Percentiles rank a stretch among this genome's conserved stretches.
Evolutionary conservation across 176 grass and related monocot species (phyloP).

Genomic region (Aegilops longissima): DNA sequence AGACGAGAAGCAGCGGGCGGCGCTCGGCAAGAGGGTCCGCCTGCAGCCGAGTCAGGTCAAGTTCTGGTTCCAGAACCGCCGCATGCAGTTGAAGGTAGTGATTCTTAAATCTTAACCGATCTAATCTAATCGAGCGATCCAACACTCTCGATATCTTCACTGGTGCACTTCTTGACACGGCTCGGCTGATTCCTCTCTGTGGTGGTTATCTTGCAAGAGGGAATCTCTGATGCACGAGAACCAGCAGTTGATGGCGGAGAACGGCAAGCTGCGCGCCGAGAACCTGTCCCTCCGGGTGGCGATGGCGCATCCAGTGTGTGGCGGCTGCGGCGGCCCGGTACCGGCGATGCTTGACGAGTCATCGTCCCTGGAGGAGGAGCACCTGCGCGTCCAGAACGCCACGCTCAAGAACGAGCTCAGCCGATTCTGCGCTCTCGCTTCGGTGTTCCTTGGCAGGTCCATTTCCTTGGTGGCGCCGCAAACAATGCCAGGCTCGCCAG

Average conservation of each 20-base stretch:
- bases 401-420: slow-evolving; percentile 73
- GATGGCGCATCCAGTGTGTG: slow-evolving; percentile 49
- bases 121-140: not conserved
- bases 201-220: slow-evolving; percentile 37
- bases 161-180: not conserved
- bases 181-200: not conserved
- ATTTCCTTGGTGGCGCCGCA: slow-evolving; percentile 17
- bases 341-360: slow-evolving; percentile 41
- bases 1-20: slow-evolving; percentile 60
- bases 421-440: slow-evolving; percentile 59
- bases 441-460: slow-evolving; percentile 67
- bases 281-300: slow-evolving; percentile 65
- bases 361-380: slow-evolving; percentile 59
- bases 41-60: slow-evolving; percentile 79
- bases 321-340: slow-evolving; percentile 47
- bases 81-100: slow-evolving; percentile 79
- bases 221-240: slow-evolving; percentile 72
- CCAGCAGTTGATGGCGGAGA: slow-evolving; percentile 64
- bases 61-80: slow-evolving; percentile 98
- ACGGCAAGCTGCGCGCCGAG: slow-evolving; percentile 79
- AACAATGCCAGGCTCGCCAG: slow-evolving; percentile 34
- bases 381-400: slow-evolving; percentile 79
- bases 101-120: too few species aligned
- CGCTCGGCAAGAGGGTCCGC: slow-evolving; percentile 61
- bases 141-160: not conserved